Base-by-base conservation (phyloP, 108 stramenopile genomes). In the Skeletonema costatum region DNA sequence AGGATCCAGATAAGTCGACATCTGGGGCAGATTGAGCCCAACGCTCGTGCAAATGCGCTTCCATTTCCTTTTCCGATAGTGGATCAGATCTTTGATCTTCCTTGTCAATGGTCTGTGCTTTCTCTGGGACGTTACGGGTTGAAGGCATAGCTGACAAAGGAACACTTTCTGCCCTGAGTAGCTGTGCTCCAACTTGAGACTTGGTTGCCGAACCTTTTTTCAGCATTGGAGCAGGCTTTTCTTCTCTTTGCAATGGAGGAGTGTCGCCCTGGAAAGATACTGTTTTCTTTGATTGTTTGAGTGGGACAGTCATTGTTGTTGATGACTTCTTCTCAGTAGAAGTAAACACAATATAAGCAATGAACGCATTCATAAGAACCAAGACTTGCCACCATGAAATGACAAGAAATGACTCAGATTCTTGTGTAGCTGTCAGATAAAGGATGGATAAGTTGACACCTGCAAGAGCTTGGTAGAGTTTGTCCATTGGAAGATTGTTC, bases 1-100 rank as follows among this genome's bases (percentile, higher is more conserved):
- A 82, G 29, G 76, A 76, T 46, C 81, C 81, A 67, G 81, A 82
- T 21, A 82, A 51, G 31, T 82, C 81, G 32, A 70, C 60, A 30
- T 64, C 50, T 13, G 81, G 76, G 8, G 64, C 64, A 51, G 63
- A 42, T 5, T 58, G 64, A 32, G 67, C 67, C 81, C 81, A 82
- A 16, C 81, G 75, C 41, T 82, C 76, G 11, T 82, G 75, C 16
- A 42, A 7, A 39, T 80, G 78, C 29, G 78, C 78, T 5, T 48
- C 29, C 78, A 80, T 82, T 59, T 82, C 81, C 33, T 72, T 71
- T n/a, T 72, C 46, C 2, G 76, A 59, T 11, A 82, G 58, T 39
- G 70, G 65, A 25, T 70, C 46, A 21, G 71, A n/a, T n/a, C 48
- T 32, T 13, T 13, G 58, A n/a, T 33, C 58, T 11, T 72, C 50